Evolutionary conservation across 179 eudicot genomes (phyloP).

Genomic region (Sideroxylon spinosum): DNA sequence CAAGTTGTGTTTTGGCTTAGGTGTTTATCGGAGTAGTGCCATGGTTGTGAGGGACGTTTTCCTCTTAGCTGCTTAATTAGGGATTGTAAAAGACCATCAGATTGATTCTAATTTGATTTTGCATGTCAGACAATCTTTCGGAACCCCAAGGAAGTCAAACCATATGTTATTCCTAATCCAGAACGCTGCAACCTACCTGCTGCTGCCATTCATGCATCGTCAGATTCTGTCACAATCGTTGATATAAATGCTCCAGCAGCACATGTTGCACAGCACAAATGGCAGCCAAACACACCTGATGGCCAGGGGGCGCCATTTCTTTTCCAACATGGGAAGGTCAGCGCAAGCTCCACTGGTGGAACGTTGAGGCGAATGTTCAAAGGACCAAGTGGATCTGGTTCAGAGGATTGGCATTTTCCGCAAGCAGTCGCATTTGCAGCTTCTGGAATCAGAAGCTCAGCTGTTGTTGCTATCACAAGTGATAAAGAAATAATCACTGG

Average conservation of each 20-base stretch:
- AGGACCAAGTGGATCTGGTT: conserved; percentile 49
- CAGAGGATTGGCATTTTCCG: conserved; percentile 80
- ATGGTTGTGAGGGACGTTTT: not conserved
- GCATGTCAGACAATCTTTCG: conserved; percentile 74
- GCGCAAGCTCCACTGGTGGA: conserved; percentile 58
- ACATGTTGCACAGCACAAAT: conserved; percentile 87
- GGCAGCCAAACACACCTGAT: conserved; percentile 99
- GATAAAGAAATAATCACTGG: conserved; percentile 92
- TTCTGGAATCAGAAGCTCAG: conserved; percentile 78
- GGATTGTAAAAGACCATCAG: not conserved
- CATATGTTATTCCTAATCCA: conserved; percentile 65
- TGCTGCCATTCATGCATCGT: conserved; percentile 76
- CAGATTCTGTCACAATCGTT: conserved; percentile 78
- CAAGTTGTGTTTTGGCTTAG: too few species aligned
- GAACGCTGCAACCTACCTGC: conserved; percentile 99
- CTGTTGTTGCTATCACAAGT: conserved; percentile 68
- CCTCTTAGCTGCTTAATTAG: not conserved
- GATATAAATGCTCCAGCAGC: conserved; percentile 92
- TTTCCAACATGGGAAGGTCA: conserved; percentile 83
- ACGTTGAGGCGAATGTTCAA: conserved; percentile 93
- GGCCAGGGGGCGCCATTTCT: conserved; percentile 90
- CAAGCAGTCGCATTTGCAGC: conserved; percentile 86
- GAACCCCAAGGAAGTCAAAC: conserved; percentile 79
- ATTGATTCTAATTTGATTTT: not conserved
- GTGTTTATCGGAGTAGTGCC: too few species aligned